phyloP scores from a whole-genome alignment of 2,329 filamentous ascomycete species.

The Byssothecium circinans region DNA sequence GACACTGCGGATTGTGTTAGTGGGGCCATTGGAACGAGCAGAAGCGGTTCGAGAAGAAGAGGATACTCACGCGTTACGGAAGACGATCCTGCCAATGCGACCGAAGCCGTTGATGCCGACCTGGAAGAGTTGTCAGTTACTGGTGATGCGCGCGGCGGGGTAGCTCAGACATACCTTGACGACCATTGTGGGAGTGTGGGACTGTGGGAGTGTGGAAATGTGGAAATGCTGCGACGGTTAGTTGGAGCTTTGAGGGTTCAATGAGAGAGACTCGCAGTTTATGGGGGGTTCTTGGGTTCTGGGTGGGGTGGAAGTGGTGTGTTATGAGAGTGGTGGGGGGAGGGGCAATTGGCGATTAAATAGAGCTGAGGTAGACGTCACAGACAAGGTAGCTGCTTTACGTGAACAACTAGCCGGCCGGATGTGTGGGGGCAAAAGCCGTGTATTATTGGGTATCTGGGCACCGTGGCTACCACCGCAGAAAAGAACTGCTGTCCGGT shows the following conservation, averaged over 20 bases:
- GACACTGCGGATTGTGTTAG: conserved; percentile 55
- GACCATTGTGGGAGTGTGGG: conserved; percentile 43
- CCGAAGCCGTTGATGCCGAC: conserved; percentile 99
- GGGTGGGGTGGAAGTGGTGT: conserved; percentile 19
- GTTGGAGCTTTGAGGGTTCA: conserved; percentile 6
- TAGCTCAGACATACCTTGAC: conserved; percentile 46
- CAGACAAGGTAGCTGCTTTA: no score
- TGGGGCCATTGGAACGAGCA: conserved; percentile 5
- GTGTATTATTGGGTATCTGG: conserved; percentile 33
- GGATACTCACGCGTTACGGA: conserved; percentile 83
- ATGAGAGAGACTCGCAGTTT: conserved; percentile 25
- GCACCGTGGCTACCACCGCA: no score
- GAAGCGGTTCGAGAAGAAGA: conserved; percentile 4
- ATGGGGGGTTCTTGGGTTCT: conserved; percentile 17
- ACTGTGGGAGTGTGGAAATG: not conserved
- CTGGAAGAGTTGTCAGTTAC: conserved; percentile 49
- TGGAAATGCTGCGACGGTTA: conserved; percentile 21
- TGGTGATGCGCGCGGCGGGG: conserved; percentile 22
- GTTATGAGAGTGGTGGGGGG: no score
- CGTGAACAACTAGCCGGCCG: conserved; percentile 36
- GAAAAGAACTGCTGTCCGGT: no score
- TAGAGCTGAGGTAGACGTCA: no score
- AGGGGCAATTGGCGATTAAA: no score
- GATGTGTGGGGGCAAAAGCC: conserved; percentile 30
- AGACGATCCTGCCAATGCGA: conserved; percentile 98